These are phyloP conservation scores for Venturia nashicola DNA, from an alignment of 2,329 filamentous ascomycete species.

Conservation along the genomic window DNA sequence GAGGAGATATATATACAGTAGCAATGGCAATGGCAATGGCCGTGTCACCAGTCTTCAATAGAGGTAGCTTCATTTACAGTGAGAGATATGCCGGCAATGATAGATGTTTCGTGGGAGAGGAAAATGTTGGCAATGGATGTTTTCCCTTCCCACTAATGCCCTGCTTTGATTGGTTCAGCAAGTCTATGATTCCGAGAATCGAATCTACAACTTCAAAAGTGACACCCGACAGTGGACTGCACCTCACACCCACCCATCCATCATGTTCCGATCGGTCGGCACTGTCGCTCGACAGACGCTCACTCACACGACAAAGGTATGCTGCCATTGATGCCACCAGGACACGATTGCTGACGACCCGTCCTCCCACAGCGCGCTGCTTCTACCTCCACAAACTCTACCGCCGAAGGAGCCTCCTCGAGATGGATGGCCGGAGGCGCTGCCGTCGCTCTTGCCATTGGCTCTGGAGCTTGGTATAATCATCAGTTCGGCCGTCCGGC, in stretches of 20 bases:
- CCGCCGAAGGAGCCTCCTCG: conserved; percentile 58
- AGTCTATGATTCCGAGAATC: neutral
- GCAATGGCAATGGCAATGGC: neutral
- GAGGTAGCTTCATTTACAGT: neutral
- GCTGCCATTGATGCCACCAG: conserved; percentile 19
- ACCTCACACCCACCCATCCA: conserved; percentile 47
- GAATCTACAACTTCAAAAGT: neutral
- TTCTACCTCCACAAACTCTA: conserved; percentile 53
- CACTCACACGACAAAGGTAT: conserved; percentile 35
- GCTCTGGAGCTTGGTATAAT: conserved; percentile 93
- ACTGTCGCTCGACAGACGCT: conserved; percentile 57
- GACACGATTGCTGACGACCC: conserved; percentile 16
- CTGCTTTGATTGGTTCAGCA: neutral
- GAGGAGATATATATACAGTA: neutral
- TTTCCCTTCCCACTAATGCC: neutral
- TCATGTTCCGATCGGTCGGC: conserved; percentile 71
- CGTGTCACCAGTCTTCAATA: too few relatives aligned
- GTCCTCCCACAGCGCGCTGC: conserved; percentile 37
- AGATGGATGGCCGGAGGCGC: conserved; percentile 75
- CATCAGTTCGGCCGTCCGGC: conserved; percentile 85
- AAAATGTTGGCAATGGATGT: neutral
- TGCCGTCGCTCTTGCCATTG: conserved; percentile 75
- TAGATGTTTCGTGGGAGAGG: too few relatives aligned
- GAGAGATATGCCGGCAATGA: neutral
- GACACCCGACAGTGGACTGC: neutral